Evolutionary conservation across 495 filamentous ascomycete species (phyloP), one percentile per base, ranked within the genome.

Genomic region (Lineolata rhizophorae): DNA sequence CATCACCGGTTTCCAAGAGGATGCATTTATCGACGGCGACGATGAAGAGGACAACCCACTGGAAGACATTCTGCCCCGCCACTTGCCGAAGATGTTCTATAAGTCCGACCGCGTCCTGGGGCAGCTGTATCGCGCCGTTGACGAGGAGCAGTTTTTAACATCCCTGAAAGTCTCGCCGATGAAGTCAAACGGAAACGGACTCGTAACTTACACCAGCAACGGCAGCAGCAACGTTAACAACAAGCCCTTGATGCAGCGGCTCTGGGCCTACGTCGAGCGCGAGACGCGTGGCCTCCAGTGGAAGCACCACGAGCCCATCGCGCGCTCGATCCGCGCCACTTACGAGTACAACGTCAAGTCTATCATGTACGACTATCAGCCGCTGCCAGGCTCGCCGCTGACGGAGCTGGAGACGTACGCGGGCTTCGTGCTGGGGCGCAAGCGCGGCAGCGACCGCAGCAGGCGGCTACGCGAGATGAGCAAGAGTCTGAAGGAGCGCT

Each of bases 361-460:
- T 14, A 54, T 62, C 3, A 76, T 74, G 59, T 48, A 54, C 21
- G 44, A 59, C 2, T 71, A 64, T 44, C 67, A 66, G 0, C 61
- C 69, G 2, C 60, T 72, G 18, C 65, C 67, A 0, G 47, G 44
- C 24, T 56, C 64, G 17, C 58, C 56, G 10, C 54, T 90, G 8
- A 65, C 50, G 2, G 81, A 91, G 45, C 47, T 74, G 8, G 81
- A 91, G 52, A 75, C 77, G 15, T 79, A 84, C 46, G 60, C 66
- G 19, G 78, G 80, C 18, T 64, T 57, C 25, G 73, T 90, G 31
- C 51, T 84, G 14, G 77, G 72, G 35, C 70, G 62, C 29, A 56
- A 50, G 0, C 68, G 33, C 6, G 41, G 70, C 17, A 49, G 50
- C 3, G 67, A 69, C 37, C 6, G 22, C 6, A 68, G 56, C 11